A percentile compares a stretch with the other conserved stretches of the same genome.
Evolutionary conservation across 2,329 filamentous ascomycete genomes (phyloP).

Genomic region (Piedraia hortae): DNA sequence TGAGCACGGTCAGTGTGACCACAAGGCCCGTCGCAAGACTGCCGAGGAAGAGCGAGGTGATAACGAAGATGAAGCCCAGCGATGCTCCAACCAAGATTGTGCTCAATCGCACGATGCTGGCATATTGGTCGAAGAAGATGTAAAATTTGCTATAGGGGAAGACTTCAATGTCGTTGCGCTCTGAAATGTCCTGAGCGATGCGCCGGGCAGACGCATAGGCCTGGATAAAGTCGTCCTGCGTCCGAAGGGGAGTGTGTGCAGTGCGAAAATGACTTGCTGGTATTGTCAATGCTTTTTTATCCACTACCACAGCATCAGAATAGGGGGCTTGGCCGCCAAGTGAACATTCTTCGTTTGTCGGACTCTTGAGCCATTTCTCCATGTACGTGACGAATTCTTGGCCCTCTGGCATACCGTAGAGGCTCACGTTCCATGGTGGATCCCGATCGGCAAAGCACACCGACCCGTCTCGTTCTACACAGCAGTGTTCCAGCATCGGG

Average conservation of each 20-base stretch:
- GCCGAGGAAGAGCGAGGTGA: slow-evolving; percentile 58
- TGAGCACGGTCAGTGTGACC: slow-evolving; percentile 63
- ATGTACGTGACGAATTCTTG: slow-evolving; percentile 76
- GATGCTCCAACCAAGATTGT: slow-evolving; percentile 56
- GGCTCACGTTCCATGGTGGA: slow-evolving; percentile 68
- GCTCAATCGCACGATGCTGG: slow-evolving; percentile 55
- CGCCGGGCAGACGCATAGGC: slow-evolving; percentile 74
- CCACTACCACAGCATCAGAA: slow-evolving; percentile 54
- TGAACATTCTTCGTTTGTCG: slow-evolving; percentile 61
- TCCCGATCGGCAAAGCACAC: slow-evolving; percentile 54
- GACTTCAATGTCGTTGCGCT: slow-evolving; percentile 51
- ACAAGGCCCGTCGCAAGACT: slow-evolving; percentile 57
- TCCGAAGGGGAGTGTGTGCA: slow-evolving; percentile 60
- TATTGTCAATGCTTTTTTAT: slow-evolving; percentile 37
- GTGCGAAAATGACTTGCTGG: slow-evolving; percentile 78
- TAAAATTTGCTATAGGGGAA: slow-evolving; percentile 97
- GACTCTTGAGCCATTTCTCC: slow-evolving; percentile 51
- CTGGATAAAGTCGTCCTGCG: slow-evolving; percentile 75
- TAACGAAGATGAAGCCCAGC: slow-evolving; percentile 56
- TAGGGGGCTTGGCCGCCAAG: slow-evolving; percentile 76
- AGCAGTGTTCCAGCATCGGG: slow-evolving; percentile 47
- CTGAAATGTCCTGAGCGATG: slow-evolving; percentile 49
- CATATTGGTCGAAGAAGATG: slow-evolving; percentile 97
- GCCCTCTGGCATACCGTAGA: slow-evolving; percentile 77
- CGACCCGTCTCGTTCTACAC: slow-evolving; percentile 29